Percentiles rank a stretch among this genome's conserved stretches.
phyloP scores from a whole-genome alignment of 1,139 yeast genomes.

The Candida freyschussii region DNA sequence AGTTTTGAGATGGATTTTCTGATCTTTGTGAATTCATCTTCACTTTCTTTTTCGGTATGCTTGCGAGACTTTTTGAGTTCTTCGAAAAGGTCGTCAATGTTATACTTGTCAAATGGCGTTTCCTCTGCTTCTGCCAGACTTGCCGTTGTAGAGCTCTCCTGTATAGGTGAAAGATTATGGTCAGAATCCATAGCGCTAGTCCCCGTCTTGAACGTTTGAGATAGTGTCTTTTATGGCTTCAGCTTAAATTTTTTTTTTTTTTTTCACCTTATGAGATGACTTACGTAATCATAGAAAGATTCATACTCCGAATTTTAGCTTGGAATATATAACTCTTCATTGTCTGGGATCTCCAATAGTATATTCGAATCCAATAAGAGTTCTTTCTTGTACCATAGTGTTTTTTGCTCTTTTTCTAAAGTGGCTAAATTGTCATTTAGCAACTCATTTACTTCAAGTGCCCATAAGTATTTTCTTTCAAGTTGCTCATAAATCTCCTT shows the following conservation, averaged over 20 bases:
- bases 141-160: slow-evolving; percentile 10
- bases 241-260: not conserved
- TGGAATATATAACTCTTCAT: slow-evolving; percentile 7
- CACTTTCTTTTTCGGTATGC: slow-evolving; percentile 8
- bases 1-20: slow-evolving; percentile 21
- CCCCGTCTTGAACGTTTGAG: slow-evolving; percentile 15
- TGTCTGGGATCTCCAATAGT: slow-evolving; percentile 14
- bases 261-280: too few relatives aligned
- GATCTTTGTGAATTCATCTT: slow-evolving; percentile 21
- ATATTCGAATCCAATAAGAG: slow-evolving; percentile 42
- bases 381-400: slow-evolving; percentile 56
- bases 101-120: slow-evolving; percentile 13
- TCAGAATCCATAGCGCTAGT: too few relatives aligned
- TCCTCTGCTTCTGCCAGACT: slow-evolving; percentile 10
- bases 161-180: slow-evolving; percentile 15
- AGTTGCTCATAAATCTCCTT: slow-evolving; percentile 28
- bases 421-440: slow-evolving; percentile 40
- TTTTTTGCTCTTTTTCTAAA: slow-evolving; percentile 36
- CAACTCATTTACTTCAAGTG: slow-evolving; percentile 42
- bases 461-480: slow-evolving; percentile 40
- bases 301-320: slow-evolving; percentile 1
- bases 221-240: not conserved
- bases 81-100: slow-evolving; percentile 33
- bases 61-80: slow-evolving; percentile 30
- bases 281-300: too few relatives aligned